These are phyloP conservation scores for Metschnikowia borealis DNA, from an alignment of 805 yeast genomes.

Conservation along the genomic window DNA sequence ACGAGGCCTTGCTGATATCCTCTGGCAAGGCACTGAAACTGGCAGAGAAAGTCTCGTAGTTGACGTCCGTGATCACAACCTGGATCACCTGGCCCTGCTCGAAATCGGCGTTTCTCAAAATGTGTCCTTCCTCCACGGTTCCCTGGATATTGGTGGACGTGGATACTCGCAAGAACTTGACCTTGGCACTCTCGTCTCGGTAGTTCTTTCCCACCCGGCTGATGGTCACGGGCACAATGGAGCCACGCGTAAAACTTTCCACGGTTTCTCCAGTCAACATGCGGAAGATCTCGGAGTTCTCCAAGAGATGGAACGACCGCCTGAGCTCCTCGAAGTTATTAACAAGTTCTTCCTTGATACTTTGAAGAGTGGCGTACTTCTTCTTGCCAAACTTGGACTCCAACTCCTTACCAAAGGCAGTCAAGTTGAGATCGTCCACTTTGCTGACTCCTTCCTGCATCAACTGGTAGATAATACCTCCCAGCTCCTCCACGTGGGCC, in stretches of 20 bases:
- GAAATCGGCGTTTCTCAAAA: constrained; percentile 41
- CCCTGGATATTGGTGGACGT: constrained; percentile 42
- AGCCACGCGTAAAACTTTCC: constrained; percentile 62
- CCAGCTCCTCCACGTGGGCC: constrained; percentile 73
- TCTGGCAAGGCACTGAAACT: constrained; percentile 66
- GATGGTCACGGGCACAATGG: constrained; percentile 71
- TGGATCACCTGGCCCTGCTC: constrained; percentile 76
- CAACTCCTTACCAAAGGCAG: constrained; percentile 88
- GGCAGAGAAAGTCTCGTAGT: constrained; percentile 71
- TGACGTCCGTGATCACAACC: constrained; percentile 68
- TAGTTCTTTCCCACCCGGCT: constrained; percentile 62
- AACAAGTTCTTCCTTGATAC: constrained; percentile 82
- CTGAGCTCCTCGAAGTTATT: constrained; percentile 86
- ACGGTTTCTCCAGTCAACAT: constrained; percentile 84
- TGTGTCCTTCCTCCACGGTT: constrained; percentile 44
- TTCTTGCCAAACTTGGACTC: constrained; percentile 67
- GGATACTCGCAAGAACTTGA: constrained; percentile 38
- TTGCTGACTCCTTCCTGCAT: constrained; percentile 67
- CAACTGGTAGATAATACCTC: constrained; percentile 74
- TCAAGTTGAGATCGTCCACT: constrained; percentile 82
- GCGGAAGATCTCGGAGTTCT: constrained; percentile 72
- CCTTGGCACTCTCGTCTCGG: constrained; percentile 47
- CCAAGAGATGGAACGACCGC: constrained; percentile 60
- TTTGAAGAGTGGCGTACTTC: constrained; percentile 74
- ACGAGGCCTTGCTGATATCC: constrained; percentile 55